A percentile compares a stretch with the other conserved stretches of the same genome.
Evolutionary conservation across 2,329 filamentous ascomycete species (phyloP).

Genomic region (Elsinoe ampelina): DNA sequence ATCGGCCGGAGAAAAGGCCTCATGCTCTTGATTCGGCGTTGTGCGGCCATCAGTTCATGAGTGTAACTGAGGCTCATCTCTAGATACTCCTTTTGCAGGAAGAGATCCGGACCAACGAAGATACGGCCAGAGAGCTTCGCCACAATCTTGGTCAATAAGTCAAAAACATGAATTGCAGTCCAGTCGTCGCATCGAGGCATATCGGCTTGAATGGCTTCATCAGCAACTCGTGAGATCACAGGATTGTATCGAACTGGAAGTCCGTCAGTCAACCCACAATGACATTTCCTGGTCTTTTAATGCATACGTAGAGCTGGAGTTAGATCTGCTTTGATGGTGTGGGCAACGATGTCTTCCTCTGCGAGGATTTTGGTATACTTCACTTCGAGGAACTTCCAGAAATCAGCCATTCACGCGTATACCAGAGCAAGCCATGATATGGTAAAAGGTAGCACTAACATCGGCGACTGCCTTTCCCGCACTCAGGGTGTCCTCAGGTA

Average conservation of each 20-base stretch:
- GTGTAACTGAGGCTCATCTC: background rate
- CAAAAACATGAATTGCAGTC: background rate
- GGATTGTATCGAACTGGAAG: background rate
- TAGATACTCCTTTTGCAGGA: background rate
- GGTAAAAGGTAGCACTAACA: background rate
- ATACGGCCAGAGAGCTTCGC: background rate
- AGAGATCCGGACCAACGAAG: background rate
- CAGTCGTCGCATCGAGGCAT: background rate
- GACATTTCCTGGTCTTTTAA: background rate
- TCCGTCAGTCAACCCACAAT: background rate
- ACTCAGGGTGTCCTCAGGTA: background rate
- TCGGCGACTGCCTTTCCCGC: background rate
- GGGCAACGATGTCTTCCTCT: background rate
- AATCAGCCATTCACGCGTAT: background rate
- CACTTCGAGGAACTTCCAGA: background rate
- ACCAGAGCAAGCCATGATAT: background rate
- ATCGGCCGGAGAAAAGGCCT: background rate
- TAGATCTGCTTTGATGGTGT: background rate
- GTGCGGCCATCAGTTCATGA: background rate
- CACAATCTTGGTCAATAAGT: background rate
- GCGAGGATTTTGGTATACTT: background rate
- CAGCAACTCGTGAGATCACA: background rate
- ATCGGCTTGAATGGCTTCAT: background rate
- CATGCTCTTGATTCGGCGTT: background rate
- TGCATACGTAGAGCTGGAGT: background rate